A percentile compares a stretch with the other conserved stretches of the same genome.
Evolutionary conservation across 1,284 basidiomycete genomes (phyloP).

Genomic region (Trametes polyzona): DNA sequence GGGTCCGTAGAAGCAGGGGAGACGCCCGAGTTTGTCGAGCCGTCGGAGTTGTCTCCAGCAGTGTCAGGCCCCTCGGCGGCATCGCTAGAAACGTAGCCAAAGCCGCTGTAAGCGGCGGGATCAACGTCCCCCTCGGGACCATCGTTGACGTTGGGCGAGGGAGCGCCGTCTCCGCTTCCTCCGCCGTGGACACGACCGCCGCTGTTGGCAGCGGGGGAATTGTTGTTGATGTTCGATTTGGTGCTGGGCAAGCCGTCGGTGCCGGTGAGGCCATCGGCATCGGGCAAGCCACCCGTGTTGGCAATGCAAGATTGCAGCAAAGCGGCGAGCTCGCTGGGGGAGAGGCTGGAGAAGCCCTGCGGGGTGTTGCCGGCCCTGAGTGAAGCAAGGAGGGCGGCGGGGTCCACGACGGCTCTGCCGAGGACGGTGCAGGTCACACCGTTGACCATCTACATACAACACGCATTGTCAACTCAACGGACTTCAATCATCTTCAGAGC

Average conservation of each 20-base stretch:
- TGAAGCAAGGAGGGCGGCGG: background rate
- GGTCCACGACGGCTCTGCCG: background rate
- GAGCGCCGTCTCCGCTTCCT: background rate
- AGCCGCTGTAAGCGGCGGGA: background rate
- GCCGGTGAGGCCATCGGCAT: too few species aligned
- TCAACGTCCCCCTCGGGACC: background rate
- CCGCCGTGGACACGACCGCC: background rate
- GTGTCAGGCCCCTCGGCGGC: background rate
- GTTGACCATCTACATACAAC: background rate
- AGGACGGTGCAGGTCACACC: background rate
- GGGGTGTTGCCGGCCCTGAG: background rate
- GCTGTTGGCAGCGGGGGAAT: background rate
- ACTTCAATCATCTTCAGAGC: too few species aligned
- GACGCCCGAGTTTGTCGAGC: background rate
- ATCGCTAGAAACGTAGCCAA: background rate
- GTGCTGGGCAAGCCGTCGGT: background rate
- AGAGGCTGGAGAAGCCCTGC: background rate
- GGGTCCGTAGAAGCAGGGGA: background rate
- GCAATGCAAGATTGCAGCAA: background rate
- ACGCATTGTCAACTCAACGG: background rate
- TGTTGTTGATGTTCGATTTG: constrained; percentile 1
- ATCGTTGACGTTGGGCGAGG: background rate
- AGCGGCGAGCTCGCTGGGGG: background rate
- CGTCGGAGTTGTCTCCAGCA: background rate
- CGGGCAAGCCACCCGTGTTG: too few species aligned